phyloP scores from a whole-genome alignment of 345 rosid species.

The Acer saccharum region DNA sequence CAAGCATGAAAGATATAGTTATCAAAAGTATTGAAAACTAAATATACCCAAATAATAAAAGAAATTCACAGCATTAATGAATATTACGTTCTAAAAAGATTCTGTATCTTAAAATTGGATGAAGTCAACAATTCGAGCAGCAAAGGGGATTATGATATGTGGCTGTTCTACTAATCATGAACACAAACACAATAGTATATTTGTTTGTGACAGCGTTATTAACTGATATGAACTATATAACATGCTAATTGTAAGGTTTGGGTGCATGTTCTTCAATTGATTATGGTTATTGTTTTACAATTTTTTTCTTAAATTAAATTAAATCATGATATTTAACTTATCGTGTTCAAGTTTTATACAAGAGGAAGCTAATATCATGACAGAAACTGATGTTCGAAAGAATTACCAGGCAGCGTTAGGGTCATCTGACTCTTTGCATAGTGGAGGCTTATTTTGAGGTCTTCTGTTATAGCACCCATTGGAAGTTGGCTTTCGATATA shows the following conservation, averaged over 20 bases:
- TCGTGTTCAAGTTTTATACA: not conserved
- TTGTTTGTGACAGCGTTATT: not conserved
- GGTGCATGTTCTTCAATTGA: not conserved
- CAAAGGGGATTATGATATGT: no score
- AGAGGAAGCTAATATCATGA: not conserved
- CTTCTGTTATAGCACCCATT: slow-evolving; percentile 62
- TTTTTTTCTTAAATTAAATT: not conserved
- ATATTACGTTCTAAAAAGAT: not conserved
- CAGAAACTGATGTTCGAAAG: slow-evolving; percentile 7
- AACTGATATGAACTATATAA: not conserved
- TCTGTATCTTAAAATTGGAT: no score
- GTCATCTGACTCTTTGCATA: slow-evolving; percentile 73
- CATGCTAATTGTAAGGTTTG: not conserved
- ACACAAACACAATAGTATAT: not conserved
- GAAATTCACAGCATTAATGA: not conserved
- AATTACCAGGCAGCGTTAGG: slow-evolving; percentile 75
- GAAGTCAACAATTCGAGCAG: no score
- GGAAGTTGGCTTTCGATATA: slow-evolving; percentile 67
- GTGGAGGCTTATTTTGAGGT: slow-evolving; percentile 55
- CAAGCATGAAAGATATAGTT: not conserved
- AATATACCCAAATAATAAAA: not conserved
- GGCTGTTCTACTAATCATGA: not conserved
- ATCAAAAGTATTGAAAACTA: not conserved
- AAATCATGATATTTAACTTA: not conserved
- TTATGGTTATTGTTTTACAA: not conserved